Percentiles rank a stretch among this genome's conserved stretches.
Conservation (phyloP, 139 green algal genomes). For the Tetradesmus obliquus region DNA sequence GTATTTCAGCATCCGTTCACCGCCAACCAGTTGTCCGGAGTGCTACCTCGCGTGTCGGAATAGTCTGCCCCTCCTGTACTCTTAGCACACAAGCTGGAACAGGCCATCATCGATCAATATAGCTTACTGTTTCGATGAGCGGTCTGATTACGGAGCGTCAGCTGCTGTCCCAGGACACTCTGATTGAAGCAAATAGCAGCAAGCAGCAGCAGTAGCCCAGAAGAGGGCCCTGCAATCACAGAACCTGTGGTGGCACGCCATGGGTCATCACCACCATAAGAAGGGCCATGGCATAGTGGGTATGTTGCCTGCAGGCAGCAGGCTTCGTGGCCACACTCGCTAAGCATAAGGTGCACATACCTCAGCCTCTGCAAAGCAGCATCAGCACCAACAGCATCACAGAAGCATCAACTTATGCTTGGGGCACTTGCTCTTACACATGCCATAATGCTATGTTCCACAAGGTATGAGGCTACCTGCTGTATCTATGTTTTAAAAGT, state of each 20-base stretch:
- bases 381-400: too few relatives aligned
- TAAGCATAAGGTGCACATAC: too few relatives aligned
- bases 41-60: neutral
- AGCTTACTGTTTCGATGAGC: neutral
- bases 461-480: neutral
- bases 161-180: too few relatives aligned
- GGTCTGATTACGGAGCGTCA: too few relatives aligned
- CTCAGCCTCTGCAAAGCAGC: too few relatives aligned
- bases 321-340: too few relatives aligned
- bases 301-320: neutral
- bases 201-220: neutral
- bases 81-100: neutral
- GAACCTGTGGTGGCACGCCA: neutral
- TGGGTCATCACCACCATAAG: conserved; percentile 8
- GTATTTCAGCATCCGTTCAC: too few relatives aligned
- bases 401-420: too few relatives aligned
- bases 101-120: neutral
- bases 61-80: neutral
- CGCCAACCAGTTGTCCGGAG: neutral
- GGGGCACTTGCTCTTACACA: too few relatives aligned
- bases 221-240: neutral
- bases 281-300: conserved; percentile 2
- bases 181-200: neutral
- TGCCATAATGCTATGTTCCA: too few relatives aligned
- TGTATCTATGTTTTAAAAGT: neutral